Conservation (phyloP, 2,329 filamentous ascomycete species). For the Trichoderma sp. region DNA sequence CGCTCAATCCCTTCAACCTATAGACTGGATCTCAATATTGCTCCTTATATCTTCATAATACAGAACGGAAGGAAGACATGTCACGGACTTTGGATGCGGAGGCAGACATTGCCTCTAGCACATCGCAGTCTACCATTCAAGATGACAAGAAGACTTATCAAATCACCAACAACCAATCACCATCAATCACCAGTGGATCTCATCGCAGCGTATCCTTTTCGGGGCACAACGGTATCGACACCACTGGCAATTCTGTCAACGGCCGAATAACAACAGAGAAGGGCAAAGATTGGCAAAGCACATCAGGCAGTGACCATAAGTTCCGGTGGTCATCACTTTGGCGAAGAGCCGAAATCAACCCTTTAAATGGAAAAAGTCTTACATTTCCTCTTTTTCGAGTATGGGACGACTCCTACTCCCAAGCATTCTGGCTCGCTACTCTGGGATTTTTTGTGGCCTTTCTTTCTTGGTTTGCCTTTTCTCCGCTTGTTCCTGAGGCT, state of each 20-base stretch:
- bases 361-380: slow-evolving; percentile 4
- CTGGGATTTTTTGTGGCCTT: slow-evolving; percentile 6
- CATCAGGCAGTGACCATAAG: background rate
- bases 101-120: background rate
- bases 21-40: background rate
- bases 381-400: background rate
- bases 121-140: background rate
- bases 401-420: background rate
- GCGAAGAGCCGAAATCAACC: background rate
- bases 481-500: slow-evolving; percentile 74
- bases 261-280: background rate
- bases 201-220: background rate
- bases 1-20: background rate
- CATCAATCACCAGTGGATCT: background rate
- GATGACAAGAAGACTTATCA: background rate
- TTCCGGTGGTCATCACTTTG: background rate
- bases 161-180: background rate
- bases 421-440: background rate
- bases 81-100: background rate
- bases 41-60: too few relatives aligned
- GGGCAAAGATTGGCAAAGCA: background rate
- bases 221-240: background rate
- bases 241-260: background rate
- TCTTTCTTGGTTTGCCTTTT: slow-evolving; percentile 69
- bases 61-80: background rate